These are phyloP conservation scores for Nakaseomyces sp. DNA, from an alignment of 1,139 yeast genomes.

Conservation along the genomic window DNA sequence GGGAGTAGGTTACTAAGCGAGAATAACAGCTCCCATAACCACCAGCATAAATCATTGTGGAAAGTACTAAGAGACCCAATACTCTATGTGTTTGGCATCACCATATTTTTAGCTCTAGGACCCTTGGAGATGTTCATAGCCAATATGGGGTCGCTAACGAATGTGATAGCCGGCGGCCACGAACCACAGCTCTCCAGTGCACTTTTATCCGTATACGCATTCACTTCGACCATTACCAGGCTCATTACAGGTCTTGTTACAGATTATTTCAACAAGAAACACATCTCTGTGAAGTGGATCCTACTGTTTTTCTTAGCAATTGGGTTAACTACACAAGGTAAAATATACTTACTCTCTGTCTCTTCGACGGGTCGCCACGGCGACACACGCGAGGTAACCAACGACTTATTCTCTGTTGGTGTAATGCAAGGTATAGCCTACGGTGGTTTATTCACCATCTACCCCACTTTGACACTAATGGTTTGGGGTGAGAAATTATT, in stretches of 20 bases:
- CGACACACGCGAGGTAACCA: constrained; percentile 7
- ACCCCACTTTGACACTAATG: constrained; percentile 72
- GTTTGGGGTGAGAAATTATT: constrained; percentile 86
- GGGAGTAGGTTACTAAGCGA: constrained; percentile 11
- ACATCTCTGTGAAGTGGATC: constrained; percentile 38
- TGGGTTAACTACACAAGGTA: constrained; percentile 39
- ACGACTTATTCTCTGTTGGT: constrained; percentile 26
- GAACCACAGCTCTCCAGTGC: constrained; percentile 35
- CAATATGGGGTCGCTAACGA: constrained; percentile 62
- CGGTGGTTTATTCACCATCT: constrained; percentile 78
- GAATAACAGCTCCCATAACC: constrained; percentile 6
- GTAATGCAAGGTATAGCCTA: constrained; percentile 61
- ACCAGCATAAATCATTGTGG: not conserved
- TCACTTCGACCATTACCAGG: constrained; percentile 55
- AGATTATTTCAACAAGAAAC: constrained; percentile 41
- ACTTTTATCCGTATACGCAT: constrained; percentile 44
- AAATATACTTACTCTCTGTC: constrained; percentile 19
- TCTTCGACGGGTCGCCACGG: constrained; percentile 2
- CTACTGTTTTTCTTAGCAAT: constrained; percentile 36
- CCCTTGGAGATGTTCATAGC: constrained; percentile 84
- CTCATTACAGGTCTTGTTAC: constrained; percentile 56
- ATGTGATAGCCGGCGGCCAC: constrained; percentile 18
- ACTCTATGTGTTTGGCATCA: constrained; percentile 53
- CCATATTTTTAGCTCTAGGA: constrained; percentile 66
- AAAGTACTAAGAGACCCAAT: constrained; percentile 40